These are phyloP conservation scores for Bremia lactucae DNA, from an alignment of 352 stramenopile genomes.

Conservation along the genomic window DNA sequence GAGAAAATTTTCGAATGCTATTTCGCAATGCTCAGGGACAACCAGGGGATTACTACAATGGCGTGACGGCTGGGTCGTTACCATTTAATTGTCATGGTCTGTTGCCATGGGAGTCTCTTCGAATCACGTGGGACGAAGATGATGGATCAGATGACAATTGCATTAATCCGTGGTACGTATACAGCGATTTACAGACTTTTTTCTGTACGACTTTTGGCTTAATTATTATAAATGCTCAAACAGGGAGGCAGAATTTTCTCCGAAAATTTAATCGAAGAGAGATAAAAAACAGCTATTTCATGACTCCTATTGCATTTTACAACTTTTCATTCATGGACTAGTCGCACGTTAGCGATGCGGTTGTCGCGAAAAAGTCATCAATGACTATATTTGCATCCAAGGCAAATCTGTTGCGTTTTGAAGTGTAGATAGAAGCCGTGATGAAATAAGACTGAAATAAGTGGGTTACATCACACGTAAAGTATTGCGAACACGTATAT, in stretches of 20 bases:
- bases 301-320: no score
- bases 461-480: no score
- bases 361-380: no score
- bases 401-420: no score
- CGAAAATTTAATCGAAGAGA: constrained; percentile 13
- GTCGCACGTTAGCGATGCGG: no score
- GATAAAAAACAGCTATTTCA: neutral
- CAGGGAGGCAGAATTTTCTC: constrained; percentile 42
- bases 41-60: constrained; percentile 62
- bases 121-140: constrained; percentile 79
- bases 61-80: constrained; percentile 52
- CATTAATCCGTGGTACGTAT: constrained; percentile 73
- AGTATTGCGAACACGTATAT: no score
- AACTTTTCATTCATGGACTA: no score
- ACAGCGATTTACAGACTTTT: neutral
- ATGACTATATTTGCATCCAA: no score
- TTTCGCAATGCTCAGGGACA: constrained; percentile 62
- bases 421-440: no score
- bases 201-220: no score
- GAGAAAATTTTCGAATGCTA: constrained; percentile 69
- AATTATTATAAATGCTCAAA: no score
- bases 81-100: constrained; percentile 48
- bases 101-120: constrained; percentile 70
- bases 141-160: constrained; percentile 70
- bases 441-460: no score